Evolutionary conservation across 2,329 filamentous ascomycete species (phyloP).

Genomic region (Ophiostoma quercus): DNA sequence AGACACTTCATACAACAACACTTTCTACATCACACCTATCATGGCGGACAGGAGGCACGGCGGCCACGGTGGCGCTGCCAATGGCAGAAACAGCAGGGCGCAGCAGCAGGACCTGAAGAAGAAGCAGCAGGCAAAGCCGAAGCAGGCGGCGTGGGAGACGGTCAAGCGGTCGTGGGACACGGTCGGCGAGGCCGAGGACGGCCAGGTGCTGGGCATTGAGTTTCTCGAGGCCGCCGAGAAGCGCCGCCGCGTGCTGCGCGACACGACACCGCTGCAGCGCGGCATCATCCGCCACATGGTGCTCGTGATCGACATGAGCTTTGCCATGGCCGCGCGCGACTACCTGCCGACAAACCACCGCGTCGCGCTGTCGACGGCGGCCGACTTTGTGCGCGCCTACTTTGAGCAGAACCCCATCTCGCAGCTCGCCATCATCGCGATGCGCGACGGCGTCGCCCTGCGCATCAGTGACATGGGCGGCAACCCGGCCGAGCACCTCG

Average conservation of each 20-base stretch:
- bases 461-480: conserved; percentile 85
- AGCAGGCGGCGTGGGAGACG: conserved; percentile 58
- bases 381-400: conserved; percentile 86
- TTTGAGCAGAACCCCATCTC: conserved; percentile 99
- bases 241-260: conserved; percentile 72
- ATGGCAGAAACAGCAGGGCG: neutral
- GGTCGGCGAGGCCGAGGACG: conserved; percentile 73
- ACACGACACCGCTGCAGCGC: conserved; percentile 90
- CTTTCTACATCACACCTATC: conserved; percentile 12
- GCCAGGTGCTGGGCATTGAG: conserved; percentile 69
- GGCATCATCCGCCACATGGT: conserved; percentile 97
- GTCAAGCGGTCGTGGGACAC: conserved; percentile 66
- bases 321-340: conserved; percentile 93
- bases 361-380: conserved; percentile 73
- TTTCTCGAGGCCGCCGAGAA: conserved; percentile 78
- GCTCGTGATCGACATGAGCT: conserved; percentile 84
- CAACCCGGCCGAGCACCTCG: conserved; percentile 83
- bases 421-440: conserved; percentile 85
- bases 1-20: neutral
- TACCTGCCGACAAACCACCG: conserved; percentile 82
- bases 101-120: conserved; percentile 27
- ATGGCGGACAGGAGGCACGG: conserved; percentile 53
- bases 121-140: conserved; percentile 31
- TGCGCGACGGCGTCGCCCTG: conserved; percentile 85
- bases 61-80: neutral